phyloP scores from a whole-genome alignment of 176 grass and related monocot species.

The Ampelocalamus luodianensis region DNA sequence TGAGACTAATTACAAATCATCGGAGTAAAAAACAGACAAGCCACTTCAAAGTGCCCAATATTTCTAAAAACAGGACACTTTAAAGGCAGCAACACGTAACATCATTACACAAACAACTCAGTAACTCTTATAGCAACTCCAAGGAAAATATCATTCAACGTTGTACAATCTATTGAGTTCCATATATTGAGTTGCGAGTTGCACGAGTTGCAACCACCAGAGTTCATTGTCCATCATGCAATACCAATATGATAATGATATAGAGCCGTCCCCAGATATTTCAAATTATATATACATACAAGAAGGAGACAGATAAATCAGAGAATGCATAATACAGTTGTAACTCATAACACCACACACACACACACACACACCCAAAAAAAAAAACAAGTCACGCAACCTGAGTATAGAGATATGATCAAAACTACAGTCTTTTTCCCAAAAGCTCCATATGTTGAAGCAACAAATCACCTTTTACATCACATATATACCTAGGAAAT shows the following conservation, averaged over 20 bases:
- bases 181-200: not conserved
- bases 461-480: not conserved
- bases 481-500: not conserved
- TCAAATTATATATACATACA: not conserved
- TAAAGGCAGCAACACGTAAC: not conserved
- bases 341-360: not conserved
- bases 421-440: not conserved
- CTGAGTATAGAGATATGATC: too few relatives aligned
- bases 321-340: not conserved
- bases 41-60: not conserved
- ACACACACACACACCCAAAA: too few relatives aligned
- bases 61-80: not conserved
- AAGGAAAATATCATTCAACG: not conserved
- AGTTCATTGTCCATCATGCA: not conserved
- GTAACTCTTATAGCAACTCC: not conserved
- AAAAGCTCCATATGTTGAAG: not conserved
- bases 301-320: not conserved
- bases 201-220: not conserved
- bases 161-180: not conserved
- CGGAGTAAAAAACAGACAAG: not conserved
- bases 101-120: not conserved
- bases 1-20: not conserved
- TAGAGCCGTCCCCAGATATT: not conserved
- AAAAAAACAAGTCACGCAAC: too few relatives aligned
- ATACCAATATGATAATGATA: constrained; percentile 21